Evolutionary conservation across 176 grass and related monocot genomes (phyloP).

Genomic region (Elaeis guineensis): DNA sequence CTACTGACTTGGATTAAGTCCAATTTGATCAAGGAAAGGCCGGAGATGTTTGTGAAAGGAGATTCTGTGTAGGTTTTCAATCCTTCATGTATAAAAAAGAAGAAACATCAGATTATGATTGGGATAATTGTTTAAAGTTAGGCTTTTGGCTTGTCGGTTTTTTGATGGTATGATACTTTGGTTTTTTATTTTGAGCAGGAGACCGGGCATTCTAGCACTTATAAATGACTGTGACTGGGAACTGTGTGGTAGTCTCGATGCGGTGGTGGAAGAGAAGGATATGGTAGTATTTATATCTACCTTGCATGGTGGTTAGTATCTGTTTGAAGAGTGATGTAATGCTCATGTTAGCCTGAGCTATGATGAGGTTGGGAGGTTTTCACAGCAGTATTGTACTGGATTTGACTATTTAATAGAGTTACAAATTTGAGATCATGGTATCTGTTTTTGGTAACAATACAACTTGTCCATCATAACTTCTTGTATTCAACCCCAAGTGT

Average conservation of each 20-base stretch:
- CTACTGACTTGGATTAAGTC: constrained; percentile 73
- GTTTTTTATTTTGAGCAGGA: constrained; percentile 36
- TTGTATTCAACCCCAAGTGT: no score
- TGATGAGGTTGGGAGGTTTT: no score
- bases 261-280: constrained; percentile 86
- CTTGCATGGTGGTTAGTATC: constrained; percentile 70
- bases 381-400: no score
- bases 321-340: no score
- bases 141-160: no score
- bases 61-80: constrained; percentile 64
- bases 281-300: constrained; percentile 85
- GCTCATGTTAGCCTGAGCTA: no score
- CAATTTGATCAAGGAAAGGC: constrained; percentile 90
- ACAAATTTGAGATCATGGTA: no score
- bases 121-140: no score
- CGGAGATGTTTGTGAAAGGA: constrained; percentile 93
- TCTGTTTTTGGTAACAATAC: no score
- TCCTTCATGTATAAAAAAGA: not conserved
- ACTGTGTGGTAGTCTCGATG: constrained; percentile 62
- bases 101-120: no score
- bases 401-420: no score
- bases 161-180: not conserved
- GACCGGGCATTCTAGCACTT: constrained; percentile 80
- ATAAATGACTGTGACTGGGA: constrained; percentile 93
- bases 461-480: no score